A percentile compares a stretch with the other conserved stretches of the same genome.
Evolutionary conservation across 2,329 filamentous ascomycete genomes (phyloP).

Genomic region (Fusarium sp.): DNA sequence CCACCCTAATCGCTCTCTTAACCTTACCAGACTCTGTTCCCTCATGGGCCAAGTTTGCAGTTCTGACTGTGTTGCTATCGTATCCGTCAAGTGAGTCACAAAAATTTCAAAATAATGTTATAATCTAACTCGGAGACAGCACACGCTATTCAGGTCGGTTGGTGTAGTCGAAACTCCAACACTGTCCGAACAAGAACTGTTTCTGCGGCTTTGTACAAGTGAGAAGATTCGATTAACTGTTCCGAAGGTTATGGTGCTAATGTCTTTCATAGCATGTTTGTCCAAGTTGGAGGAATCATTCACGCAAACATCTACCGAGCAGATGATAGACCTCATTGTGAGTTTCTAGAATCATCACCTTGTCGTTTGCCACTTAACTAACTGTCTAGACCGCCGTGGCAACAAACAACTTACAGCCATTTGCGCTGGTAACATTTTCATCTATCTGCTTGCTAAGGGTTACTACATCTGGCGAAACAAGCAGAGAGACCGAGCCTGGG

Average conservation of each 20-base stretch:
- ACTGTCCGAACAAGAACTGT: constrained; percentile 71
- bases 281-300: constrained; percentile 57
- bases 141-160: constrained; percentile 60
- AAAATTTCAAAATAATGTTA: not conserved
- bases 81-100: constrained; percentile 54
- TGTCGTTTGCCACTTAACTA: not conserved
- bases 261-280: constrained; percentile 50
- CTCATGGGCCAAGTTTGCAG: constrained; percentile 51
- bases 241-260: not conserved
- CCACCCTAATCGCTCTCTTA: constrained; percentile 62
- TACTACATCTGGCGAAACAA: constrained; percentile 32
- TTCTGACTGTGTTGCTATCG: constrained; percentile 51
- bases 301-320: constrained; percentile 51
- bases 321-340: constrained; percentile 21
- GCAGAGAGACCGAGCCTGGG: constrained; percentile 25
- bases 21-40: constrained; percentile 42
- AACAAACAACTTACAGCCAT: constrained; percentile 16
- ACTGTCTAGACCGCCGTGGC: constrained; percentile 12
- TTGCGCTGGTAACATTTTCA: constrained; percentile 16
- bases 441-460: constrained; percentile 23
- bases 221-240: not conserved
- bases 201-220: constrained; percentile 69
- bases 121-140: constrained; percentile 29
- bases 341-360: not conserved
- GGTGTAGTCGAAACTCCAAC: constrained; percentile 70